Conservation (phyloP, 192 early-diverging fungal genomes). For the Fimicolochytrium jonesii region DNA sequence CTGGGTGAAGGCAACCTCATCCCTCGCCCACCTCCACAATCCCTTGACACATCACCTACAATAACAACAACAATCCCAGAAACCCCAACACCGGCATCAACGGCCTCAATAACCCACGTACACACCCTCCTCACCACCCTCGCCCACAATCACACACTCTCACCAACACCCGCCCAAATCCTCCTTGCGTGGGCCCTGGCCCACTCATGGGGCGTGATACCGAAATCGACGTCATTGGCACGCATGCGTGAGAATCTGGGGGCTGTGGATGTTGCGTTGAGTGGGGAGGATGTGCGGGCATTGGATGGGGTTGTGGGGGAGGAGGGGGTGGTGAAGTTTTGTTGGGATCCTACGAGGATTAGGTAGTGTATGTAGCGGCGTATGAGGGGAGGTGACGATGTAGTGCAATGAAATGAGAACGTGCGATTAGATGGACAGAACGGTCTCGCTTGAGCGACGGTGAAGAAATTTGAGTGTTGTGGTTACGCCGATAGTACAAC, state of each 20-base stretch:
- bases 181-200: slow-evolving; percentile 34
- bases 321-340: slow-evolving; percentile 20
- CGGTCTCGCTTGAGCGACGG: no score
- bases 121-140: background rate
- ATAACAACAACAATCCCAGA: no score
- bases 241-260: slow-evolving; percentile 40
- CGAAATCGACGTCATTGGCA: slow-evolving; percentile 24
- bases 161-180: slow-evolving; percentile 29
- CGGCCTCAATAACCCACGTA: no score
- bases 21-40: no score
- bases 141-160: background rate
- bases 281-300: slow-evolving; percentile 11
- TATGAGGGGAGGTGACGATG: no score
- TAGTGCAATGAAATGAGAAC: no score
- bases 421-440: no score
- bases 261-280: slow-evolving; percentile 3
- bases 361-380: background rate
- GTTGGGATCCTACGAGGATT: slow-evolving; percentile 37
- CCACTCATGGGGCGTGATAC: slow-evolving; percentile 21
- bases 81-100: no score
- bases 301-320: slow-evolving; percentile 13
- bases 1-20: slow-evolving; percentile 39
- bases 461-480: no score
- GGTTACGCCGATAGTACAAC: no score
- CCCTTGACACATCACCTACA: no score